A percentile compares a stretch with the other conserved stretches of the same genome.
phyloP scores from a whole-genome alignment of 495 filamentous ascomycete genomes.

The Aspergillus sclerotiicarbonarius region DNA sequence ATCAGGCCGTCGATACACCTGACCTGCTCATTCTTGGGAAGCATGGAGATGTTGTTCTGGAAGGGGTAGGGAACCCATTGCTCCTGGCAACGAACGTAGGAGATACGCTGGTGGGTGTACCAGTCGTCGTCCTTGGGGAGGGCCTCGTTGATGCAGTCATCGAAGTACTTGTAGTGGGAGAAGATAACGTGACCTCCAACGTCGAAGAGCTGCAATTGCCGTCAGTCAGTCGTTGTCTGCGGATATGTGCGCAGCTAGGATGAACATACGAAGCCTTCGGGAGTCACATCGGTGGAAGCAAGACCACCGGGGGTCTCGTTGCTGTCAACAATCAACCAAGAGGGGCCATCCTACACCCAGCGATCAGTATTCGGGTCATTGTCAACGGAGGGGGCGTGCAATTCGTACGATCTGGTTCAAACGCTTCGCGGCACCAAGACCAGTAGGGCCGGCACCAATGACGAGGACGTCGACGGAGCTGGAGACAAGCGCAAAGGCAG shows the following conservation, averaged over 20 bases:
- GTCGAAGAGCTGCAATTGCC: constrained; percentile 77
- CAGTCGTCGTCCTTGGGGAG: constrained; percentile 91
- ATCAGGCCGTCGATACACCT: constrained; percentile 96
- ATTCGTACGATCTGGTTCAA: constrained; percentile 86
- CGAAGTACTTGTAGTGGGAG: constrained; percentile 99
- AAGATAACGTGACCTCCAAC: constrained; percentile 99
- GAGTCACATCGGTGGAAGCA: constrained; percentile 92
- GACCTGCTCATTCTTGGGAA: constrained; percentile 96
- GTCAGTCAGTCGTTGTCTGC: constrained; percentile 14
- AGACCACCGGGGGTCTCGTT: constrained; percentile 94
- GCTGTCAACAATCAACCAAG: constrained; percentile 93
- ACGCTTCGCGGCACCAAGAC: constrained; percentile 94
- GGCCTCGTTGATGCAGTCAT: constrained; percentile 96
- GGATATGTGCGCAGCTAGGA: background rate
- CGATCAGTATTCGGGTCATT: constrained; percentile 21
- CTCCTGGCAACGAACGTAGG: constrained; percentile 94
- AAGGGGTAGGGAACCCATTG: constrained; percentile 98
- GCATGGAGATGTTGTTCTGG: constrained; percentile 99
- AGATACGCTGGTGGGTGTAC: constrained; percentile 97
- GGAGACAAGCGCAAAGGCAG: constrained; percentile 11
- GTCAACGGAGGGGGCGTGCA: constrained; percentile 8
- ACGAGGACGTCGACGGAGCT: constrained; percentile 96
- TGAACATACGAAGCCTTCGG: constrained; percentile 91
- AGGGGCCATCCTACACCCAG: constrained; percentile 68
- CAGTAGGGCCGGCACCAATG: constrained; percentile 97